Base-by-base conservation (phyloP, 164 flowering plant genomes). In the Kingdonia uniflora region DNA sequence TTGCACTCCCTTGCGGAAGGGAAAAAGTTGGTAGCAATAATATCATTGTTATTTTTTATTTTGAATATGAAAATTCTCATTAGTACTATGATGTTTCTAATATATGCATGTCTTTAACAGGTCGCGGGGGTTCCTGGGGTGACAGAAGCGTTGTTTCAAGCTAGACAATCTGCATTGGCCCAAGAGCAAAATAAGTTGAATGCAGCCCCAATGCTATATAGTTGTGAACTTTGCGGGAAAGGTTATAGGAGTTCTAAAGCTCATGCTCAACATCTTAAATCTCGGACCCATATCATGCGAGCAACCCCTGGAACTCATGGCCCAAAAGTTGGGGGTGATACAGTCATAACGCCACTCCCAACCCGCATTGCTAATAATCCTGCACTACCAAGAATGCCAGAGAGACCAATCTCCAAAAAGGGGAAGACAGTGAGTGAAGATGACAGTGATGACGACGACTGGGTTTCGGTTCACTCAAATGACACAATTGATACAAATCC, bases 121-220 rank as follows among this genome's bases (percentile, higher is more conserved):
- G 83, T 94, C 52, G 95, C 96, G 22, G 95, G 97, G 48, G 95
- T 88, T 49, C 97, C 95, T 4, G 97, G 99, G 51, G 91, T 94
- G 62, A 94, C 97, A 2, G 99, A 94, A 69, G 74, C 86, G 1
- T 63, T 94, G 38, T 94, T 84, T 69, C 45, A 71, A 40, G 95
- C 95, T 26, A 82, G 86, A 57, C 89, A 88, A 64, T 59, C 85
- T 58, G 89, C 86, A 16, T 64, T 86, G 52, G 89, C 87, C 49
- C 84, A 81, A 57, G 92, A 86, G 72, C 76, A 72, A 20, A 72
- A 59, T 13, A 82, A 80, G 63, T 38, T 54, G 22, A 69, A 44
- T 62, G 80, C 78, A 52, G 57, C 81, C n/a, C 92, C 84, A 1
- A 80, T 89, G 95, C 65, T 81, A 0, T 89, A 86, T 52, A 80